Base-by-base conservation (phyloP, 2,329 filamentous ascomycete genomes). In the Sphaerulina musiva region DNA sequence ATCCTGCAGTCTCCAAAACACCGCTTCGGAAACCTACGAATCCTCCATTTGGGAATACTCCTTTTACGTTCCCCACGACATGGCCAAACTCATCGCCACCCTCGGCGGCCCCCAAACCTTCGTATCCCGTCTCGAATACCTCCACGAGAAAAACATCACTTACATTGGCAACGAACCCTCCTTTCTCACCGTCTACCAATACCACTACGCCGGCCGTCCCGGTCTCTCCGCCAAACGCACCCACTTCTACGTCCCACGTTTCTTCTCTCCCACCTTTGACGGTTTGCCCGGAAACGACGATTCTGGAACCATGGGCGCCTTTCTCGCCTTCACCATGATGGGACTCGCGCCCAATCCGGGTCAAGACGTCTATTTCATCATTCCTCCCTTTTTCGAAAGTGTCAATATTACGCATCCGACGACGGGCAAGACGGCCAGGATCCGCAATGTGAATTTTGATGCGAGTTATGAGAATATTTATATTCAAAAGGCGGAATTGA, bases 41-140 rank as follows among this genome's bases (percentile, higher is more conserved):
- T 82, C 79, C 47, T 84, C 81, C 52, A 74, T 81, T 6, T 90
- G 86, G 85, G 80, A 75, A 45, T 87, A 87, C 70, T 81, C 78
- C 4, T 83, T 85, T 74, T 84, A 83, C 55, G 79, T 82, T n/a
- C 79, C 84, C 46, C 84, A 87, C 67, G 84, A 88, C 43, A 64
- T 74, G 40, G 65, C 68, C 6, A 68, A 66, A 5, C 62, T 76
- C 14, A 75, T 66, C 73, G 85, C 53, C 69, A 73, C 26, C 67
- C 85, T 50, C 46, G 83, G 83, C n/a, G 84, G 83, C 0, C 60
- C 72, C 0, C 70, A 73, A 1, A 74, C 69, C 1, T 86, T 86
- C 64, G 72, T 80, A 1, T 68, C 76, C 29, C 75, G 84, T 1
- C 74, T 87, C 5, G 75, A 86, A 47, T 81, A 76, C 59, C 77